Evolutionary conservation across 768 basidiomycete species (phyloP).

Genomic region (Lactifluus piperatus): DNA sequence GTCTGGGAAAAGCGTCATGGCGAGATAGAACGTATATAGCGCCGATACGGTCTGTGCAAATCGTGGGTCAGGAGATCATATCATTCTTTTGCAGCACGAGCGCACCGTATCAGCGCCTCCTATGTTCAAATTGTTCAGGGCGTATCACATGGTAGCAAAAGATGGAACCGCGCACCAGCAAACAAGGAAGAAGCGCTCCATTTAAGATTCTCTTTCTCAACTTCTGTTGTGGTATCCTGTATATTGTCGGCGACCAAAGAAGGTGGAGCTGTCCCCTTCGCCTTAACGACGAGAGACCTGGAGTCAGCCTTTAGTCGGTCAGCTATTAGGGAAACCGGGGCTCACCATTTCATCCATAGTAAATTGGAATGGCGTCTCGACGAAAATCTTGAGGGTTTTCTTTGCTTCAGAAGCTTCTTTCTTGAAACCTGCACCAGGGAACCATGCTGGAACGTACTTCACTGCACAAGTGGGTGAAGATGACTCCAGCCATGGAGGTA

Average conservation of each 20-base stretch:
- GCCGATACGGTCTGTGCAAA: slow-evolving; percentile 7
- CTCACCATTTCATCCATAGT: slow-evolving; percentile 5
- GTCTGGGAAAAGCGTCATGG: slow-evolving; percentile 19
- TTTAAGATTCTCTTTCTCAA: background rate
- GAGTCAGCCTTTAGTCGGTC: background rate
- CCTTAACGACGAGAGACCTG: background rate
- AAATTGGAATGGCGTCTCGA: slow-evolving; percentile 3
- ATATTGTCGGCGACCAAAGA: slow-evolving; percentile 5
- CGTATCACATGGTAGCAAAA: background rate
- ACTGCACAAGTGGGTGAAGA: background rate
- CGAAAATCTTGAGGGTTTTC: background rate
- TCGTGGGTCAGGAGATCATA: background rate
- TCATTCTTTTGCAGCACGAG: background rate
- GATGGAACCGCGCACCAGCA: background rate
- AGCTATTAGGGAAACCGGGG: background rate
- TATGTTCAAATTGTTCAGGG: background rate
- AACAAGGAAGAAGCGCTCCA: slow-evolving; percentile 5
- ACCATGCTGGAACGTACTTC: slow-evolving; percentile 1
- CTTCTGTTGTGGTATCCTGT: background rate
- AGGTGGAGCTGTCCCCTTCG: background rate
- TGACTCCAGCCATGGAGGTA: background rate
- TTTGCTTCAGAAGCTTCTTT: background rate
- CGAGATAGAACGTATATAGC: slow-evolving; percentile 12
- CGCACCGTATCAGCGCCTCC: slow-evolving; percentile 19
- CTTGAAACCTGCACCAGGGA: slow-evolving; percentile 1